phyloP scores from a whole-genome alignment of 1,284 basidiomycete species.

The Cryptococcus sp. region DNA sequence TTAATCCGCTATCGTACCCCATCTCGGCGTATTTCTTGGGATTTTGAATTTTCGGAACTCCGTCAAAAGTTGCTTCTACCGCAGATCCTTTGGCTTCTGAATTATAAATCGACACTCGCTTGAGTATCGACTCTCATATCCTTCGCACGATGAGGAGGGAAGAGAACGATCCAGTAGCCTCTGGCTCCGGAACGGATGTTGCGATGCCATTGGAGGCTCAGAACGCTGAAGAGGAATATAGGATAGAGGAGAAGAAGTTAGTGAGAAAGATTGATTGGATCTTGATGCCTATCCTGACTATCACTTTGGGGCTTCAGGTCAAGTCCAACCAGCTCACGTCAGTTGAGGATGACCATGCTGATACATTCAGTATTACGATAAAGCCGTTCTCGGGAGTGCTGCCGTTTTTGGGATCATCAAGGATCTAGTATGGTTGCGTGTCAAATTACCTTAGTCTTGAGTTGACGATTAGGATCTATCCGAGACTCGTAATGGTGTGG shows the following conservation, averaged over 20 bases:
- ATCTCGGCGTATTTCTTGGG: too few relatives aligned
- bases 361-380: conserved; percentile 46
- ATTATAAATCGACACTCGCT: too few relatives aligned
- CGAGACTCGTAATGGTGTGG: conserved; percentile 36
- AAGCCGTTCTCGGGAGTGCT: conserved; percentile 52
- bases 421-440: conserved; percentile 49
- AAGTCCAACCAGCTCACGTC: not conserved
- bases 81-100: too few relatives aligned
- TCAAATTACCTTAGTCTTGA: conserved; percentile 1
- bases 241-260: conserved; percentile 16
- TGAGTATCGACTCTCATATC: too few relatives aligned
- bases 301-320: conserved; percentile 51
- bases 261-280: conserved; percentile 31
- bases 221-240: not conserved
- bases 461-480: conserved; percentile 23
- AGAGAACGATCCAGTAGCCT: too few relatives aligned
- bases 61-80: too few relatives aligned
- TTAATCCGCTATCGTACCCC: too few relatives aligned
- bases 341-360: not conserved
- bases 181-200: too few relatives aligned
- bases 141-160: too few relatives aligned
- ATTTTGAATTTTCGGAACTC: too few relatives aligned
- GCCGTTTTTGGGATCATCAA: conserved; percentile 52
- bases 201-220: too few relatives aligned
- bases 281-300: conserved; percentile 49